Evolutionary conservation across 192 early-diverging fungal genomes (phyloP).

Genomic region (Umbelopsis sp.): DNA sequence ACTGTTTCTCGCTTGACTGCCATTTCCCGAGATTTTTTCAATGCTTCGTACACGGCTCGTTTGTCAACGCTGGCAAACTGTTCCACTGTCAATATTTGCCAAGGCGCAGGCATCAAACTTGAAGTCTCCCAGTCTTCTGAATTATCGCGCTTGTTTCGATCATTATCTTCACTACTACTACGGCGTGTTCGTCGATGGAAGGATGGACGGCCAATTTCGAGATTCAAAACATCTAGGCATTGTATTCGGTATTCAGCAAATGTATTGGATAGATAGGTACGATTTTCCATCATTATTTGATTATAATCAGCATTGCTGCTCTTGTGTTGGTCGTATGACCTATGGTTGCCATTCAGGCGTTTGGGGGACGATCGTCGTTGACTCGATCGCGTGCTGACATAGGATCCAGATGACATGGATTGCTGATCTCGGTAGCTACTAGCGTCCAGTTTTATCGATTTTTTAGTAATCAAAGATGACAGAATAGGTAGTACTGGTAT

Average conservation of each 20-base stretch:
- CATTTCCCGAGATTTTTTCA: constrained; percentile 23
- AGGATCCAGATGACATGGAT: background rate
- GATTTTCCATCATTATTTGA: constrained; percentile 15
- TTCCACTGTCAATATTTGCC: constrained; percentile 27
- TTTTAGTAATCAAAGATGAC: constrained; percentile 4
- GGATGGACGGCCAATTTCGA: constrained; percentile 30
- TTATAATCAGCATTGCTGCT: constrained; percentile 21
- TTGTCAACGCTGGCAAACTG: constrained; percentile 22
- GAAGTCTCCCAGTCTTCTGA: constrained; percentile 24
- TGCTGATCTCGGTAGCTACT: constrained; percentile 1
- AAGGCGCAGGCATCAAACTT: constrained; percentile 16
- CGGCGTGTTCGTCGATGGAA: constrained; percentile 16
- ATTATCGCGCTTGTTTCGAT: background rate
- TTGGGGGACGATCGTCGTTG: constrained; percentile 9
- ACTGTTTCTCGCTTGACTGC: constrained; percentile 10
- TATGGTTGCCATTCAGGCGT: background rate
- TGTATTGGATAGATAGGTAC: constrained; percentile 11
- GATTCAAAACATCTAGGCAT: constrained; percentile 20
- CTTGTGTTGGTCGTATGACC: background rate
- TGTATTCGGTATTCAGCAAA: constrained; percentile 19
- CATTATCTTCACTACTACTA: background rate
- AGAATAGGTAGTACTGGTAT: constrained; percentile 12
- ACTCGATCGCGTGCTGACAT: background rate
- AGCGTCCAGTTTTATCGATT: background rate
- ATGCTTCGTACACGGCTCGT: constrained; percentile 16